phyloP scores from a whole-genome alignment of 1,139 yeast genomes.

The Magnusiomyces ingens region DNA sequence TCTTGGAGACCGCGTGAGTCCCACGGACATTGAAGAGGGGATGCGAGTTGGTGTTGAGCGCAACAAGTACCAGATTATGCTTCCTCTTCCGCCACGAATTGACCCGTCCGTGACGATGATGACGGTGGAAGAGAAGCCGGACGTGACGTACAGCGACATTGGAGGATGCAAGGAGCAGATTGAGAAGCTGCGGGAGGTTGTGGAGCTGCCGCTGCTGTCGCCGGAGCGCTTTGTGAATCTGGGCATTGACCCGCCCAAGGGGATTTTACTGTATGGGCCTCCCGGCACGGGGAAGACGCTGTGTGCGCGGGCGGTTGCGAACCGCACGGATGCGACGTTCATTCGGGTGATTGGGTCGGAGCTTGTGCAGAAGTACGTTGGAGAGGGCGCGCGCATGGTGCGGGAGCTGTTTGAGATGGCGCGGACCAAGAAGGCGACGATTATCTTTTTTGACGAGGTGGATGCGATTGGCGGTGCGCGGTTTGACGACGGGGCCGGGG shows the following conservation, averaged over 20 bases:
- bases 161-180: conserved; percentile 99
- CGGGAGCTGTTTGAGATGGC: conserved; percentile 98
- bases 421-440: conserved; percentile 93
- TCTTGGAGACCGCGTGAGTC: conserved; percentile 92
- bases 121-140: conserved; percentile 99
- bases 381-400: conserved; percentile 99
- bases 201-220: conserved; percentile 84
- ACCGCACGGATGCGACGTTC: conserved; percentile 96
- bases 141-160: conserved; percentile 73
- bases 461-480: conserved; percentile 99
- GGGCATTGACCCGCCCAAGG: conserved; percentile 98
- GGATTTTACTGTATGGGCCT: conserved; percentile 91
- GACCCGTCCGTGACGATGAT: conserved; percentile 99
- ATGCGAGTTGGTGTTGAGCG: conserved; percentile 99
- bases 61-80: conserved; percentile 90
- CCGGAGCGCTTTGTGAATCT: conserved; percentile 95
- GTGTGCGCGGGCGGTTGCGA: conserved; percentile 98
- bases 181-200: conserved; percentile 94
- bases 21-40: conserved; percentile 98
- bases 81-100: conserved; percentile 94
- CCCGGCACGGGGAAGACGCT: conserved; percentile 98
- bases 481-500: conserved; percentile 99
- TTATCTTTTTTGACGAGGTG: conserved; percentile 91
- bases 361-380: conserved; percentile 94
- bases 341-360: conserved; percentile 97